Evolutionary conservation across 345 rosid genomes (phyloP), one percentile per base, ranked within the genome.

Genomic region (Linum lewisii): DNA sequence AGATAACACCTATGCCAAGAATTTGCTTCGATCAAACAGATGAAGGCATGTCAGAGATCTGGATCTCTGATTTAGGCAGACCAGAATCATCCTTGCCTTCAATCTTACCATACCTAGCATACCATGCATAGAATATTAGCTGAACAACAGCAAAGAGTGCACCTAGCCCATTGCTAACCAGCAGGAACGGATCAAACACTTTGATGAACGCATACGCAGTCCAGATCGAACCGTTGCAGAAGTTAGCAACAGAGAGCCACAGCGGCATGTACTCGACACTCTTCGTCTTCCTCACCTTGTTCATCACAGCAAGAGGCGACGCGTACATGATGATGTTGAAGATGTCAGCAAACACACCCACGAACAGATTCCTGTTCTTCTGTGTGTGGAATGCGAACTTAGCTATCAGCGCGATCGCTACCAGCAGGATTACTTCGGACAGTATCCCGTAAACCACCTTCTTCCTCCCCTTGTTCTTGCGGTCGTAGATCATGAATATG

Each of bases 401-500:
- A 20, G 24, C 24, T 3, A 52, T 20, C 22, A 20, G 21, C 7
- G 6, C 23, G 24, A 52, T 20, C 3, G 23, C 55, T 47, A 45
- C 23, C 18, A 54, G 26, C 24, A 64, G 54, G 6, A 63, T 0
- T 0, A 54, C 37, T 24, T 69, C 71, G 8, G 8, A 36, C 5
- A n/a, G 2, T 15, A 67, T 54, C 15, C 24, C 23, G 14, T 51
- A 0, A 16, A 21, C 42, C 18, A 67, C 62, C 49, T 26, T 54
- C 54, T 54, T 54, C 59, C 69, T 22, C 6, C 65, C 54, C 14
- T 24, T 59, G 34, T 19, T 18, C 15, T 64, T 5, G 21, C 20
- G 49, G 60, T 60, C 68, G 50, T 54, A 64, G 22, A 24, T 1
- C 52, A 54, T 24, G 59, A 51, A 70, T 0, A 70, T 32, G 52